A percentile compares a stretch with the other conserved stretches of the same genome.
phyloP scores from a whole-genome alignment of 2,329 filamentous ascomycete species.

The Epichloe hybrida region DNA sequence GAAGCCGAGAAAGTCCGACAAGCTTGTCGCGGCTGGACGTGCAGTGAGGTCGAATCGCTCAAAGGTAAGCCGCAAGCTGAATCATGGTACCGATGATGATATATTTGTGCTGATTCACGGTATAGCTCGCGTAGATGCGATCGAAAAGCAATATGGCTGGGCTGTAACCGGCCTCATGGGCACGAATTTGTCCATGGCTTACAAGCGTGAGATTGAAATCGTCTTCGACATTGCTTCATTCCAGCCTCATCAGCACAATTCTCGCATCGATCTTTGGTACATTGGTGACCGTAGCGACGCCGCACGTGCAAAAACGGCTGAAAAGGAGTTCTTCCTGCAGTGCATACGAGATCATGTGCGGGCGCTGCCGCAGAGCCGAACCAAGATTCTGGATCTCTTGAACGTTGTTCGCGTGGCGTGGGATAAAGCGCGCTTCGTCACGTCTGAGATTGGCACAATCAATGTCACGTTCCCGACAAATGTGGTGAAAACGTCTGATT shows the following conservation, averaged over 20 bases:
- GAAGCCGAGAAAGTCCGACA: constrained; percentile 75
- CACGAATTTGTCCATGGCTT: constrained; percentile 57
- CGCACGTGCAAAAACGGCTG: constrained; percentile 44
- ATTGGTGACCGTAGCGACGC: constrained; percentile 44
- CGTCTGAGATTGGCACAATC: constrained; percentile 47
- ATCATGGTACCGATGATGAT: background rate
- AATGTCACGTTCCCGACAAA: constrained; percentile 51
- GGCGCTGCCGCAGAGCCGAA: constrained; percentile 43
- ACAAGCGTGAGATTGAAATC: constrained; percentile 58
- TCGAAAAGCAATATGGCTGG: constrained; percentile 60
- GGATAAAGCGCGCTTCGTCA: constrained; percentile 48
- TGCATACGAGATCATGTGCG: constrained; percentile 56
- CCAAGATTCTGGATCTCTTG: constrained; percentile 44
- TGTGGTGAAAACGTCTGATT: constrained; percentile 50
- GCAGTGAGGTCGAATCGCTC: constrained; percentile 64
- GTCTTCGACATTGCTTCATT: constrained; percentile 57
- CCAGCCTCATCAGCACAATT: constrained; percentile 29
- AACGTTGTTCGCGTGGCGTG: constrained; percentile 47
- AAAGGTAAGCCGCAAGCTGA: constrained; percentile 42
- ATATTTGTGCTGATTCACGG: constrained; percentile 22
- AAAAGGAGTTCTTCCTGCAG: constrained; percentile 64
- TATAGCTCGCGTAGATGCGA: constrained; percentile 46
- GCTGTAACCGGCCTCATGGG: constrained; percentile 50
- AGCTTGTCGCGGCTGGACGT: constrained; percentile 80
- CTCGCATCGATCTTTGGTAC: constrained; percentile 56